Percentiles rank a stretch among this genome's conserved stretches.
phyloP scores from a whole-genome alignment of 2,329 filamentous ascomycete species.

The Cladosporium sp. region DNA sequence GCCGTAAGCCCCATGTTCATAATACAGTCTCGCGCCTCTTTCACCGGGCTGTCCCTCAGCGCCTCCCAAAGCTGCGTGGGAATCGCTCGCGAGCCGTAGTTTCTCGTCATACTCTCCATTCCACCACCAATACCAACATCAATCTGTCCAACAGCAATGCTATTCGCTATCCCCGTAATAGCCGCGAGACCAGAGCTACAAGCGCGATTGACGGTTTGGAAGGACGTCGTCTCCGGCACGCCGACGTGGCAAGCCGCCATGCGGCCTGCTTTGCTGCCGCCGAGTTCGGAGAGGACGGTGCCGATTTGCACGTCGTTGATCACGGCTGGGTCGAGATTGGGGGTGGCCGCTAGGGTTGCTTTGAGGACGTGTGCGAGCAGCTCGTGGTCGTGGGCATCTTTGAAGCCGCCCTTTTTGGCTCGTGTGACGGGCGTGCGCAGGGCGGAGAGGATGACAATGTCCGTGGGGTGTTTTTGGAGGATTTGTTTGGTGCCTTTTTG shows the following conservation, averaged over 20 bases:
- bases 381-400: constrained; percentile 87
- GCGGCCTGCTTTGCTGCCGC: constrained; percentile 81
- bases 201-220: constrained; percentile 85
- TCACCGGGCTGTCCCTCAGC: constrained; percentile 57
- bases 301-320: constrained; percentile 82
- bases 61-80: constrained; percentile 75
- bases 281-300: constrained; percentile 84
- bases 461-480: constrained; percentile 70
- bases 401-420: constrained; percentile 75
- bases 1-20: constrained; percentile 91
- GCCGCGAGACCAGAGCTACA: constrained; percentile 75
- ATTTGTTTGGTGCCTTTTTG: constrained; percentile 64
- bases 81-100: constrained; percentile 82
- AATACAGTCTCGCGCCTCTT: constrained; percentile 77
- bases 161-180: constrained; percentile 67
- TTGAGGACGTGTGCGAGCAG: constrained; percentile 64
- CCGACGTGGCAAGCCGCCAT: constrained; percentile 87
- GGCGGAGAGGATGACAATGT: constrained; percentile 85
- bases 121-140: constrained; percentile 75
- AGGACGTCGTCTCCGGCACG: constrained; percentile 64
- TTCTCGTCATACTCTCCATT: constrained; percentile 94
- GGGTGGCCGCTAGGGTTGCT: constrained; percentile 67
- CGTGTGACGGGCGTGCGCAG: constrained; percentile 82
- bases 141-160: constrained; percentile 70
- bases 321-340: constrained; percentile 62